A percentile compares a stretch with the other conserved stretches of the same genome.
Conservation (phyloP, 257 asterid genomes). For the Coffea eugenioides region DNA sequence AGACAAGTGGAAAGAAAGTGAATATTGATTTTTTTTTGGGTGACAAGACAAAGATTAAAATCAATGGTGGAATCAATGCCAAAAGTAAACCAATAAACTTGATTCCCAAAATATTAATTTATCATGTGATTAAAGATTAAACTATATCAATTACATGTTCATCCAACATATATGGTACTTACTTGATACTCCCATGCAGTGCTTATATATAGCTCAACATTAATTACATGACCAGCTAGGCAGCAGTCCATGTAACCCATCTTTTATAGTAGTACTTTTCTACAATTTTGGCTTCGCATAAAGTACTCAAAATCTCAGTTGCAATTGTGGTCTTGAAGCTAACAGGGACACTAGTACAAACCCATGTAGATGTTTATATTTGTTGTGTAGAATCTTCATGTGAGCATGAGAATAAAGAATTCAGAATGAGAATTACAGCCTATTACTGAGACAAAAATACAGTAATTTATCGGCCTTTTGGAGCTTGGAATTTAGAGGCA, state of each 20-base stretch:
- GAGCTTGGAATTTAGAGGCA: background rate
- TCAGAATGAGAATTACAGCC: background rate
- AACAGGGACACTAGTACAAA: too few species aligned
- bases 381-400: conserved; percentile 1
- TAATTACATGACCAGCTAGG: too few species aligned
- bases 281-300: background rate
- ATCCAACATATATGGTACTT: background rate
- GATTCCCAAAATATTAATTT: background rate
- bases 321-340: background rate
- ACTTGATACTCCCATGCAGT: background rate
- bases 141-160: too few species aligned
- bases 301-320: background rate
- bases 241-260: too few species aligned
- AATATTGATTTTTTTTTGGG: background rate
- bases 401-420: background rate
- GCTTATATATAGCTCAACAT: background rate
- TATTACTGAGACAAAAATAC: background rate
- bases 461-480: background rate
- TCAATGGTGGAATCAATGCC: too few species aligned
- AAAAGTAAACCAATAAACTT: background rate
- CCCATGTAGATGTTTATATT: background rate
- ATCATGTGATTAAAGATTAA: background rate
- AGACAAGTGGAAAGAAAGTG: background rate
- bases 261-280: too few species aligned
- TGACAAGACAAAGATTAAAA: background rate